Evolutionary conservation across 345 rosid genomes (phyloP).

Genomic region (Mercurialis annua): DNA sequence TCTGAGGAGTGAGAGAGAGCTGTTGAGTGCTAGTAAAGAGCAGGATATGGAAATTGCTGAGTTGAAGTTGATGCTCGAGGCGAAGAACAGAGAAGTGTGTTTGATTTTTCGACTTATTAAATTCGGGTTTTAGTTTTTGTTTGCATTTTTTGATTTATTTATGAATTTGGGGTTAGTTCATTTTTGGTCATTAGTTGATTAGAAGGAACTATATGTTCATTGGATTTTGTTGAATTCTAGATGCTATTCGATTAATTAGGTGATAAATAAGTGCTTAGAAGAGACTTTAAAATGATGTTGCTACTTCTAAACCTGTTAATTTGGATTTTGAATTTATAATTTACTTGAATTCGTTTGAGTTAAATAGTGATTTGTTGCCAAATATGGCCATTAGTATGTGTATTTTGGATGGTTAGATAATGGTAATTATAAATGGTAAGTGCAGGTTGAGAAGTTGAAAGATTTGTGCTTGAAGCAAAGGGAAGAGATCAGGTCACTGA

Average conservation of each 20-base stretch:
- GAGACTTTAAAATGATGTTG: too few species aligned
- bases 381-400: background rate
- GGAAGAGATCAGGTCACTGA: constrained; percentile 78
- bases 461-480: constrained; percentile 85
- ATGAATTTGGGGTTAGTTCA: background rate
- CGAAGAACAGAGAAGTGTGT: constrained; percentile 66
- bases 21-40: constrained; percentile 64
- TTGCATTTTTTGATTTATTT: background rate
- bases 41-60: constrained; percentile 55
- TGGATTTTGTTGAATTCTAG: background rate
- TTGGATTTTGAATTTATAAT: background rate
- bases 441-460: constrained; percentile 90
- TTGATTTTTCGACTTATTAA: background rate
- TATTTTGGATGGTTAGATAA: background rate
- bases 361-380: background rate
- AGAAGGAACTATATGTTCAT: too few species aligned
- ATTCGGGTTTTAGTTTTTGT: too few species aligned
- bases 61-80: constrained; percentile 51
- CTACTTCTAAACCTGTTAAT: background rate
- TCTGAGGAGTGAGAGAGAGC: constrained; percentile 87
- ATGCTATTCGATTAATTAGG: background rate
- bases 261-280: too few species aligned
- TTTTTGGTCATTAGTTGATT: background rate
- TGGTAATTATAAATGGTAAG: background rate
- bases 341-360: background rate